These are phyloP conservation scores for Venturia aucupariae DNA, from an alignment of 2,329 filamentous ascomycete genomes.

Conservation along the genomic window DNA sequence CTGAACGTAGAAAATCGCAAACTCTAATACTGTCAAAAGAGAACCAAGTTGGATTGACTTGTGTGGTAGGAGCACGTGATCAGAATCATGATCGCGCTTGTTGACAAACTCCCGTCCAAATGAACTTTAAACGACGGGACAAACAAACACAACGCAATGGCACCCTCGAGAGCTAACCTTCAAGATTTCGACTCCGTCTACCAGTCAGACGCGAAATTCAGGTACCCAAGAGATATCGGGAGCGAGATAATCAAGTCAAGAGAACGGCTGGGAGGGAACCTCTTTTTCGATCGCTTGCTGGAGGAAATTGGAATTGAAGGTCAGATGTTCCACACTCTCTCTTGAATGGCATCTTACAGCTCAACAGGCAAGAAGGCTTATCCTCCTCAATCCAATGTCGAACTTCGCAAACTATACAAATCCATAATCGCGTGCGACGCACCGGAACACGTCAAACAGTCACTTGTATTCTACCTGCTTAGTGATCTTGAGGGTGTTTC, in stretches of 20 bases:
- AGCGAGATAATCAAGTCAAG: not conserved
- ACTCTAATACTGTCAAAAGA: not conserved
- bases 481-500: constrained; percentile 55
- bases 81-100: not conserved
- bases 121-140: too few relatives aligned
- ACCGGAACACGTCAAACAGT: constrained; percentile 68
- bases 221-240: not conserved
- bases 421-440: constrained; percentile 57
- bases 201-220: not conserved
- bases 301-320: constrained; percentile 62
- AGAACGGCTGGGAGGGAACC: constrained; percentile 19
- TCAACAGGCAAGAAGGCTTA: constrained; percentile 53
- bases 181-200: not conserved
- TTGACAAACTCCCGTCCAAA: not conserved
- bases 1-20: not conserved
- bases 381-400: constrained; percentile 60
- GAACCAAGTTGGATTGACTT: too few relatives aligned
- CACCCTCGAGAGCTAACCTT: not conserved
- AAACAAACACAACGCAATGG: not conserved
- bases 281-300: constrained; percentile 75
- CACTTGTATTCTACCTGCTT: constrained; percentile 74
- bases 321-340: constrained; percentile 27
- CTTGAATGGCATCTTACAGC: not conserved
- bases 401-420: constrained; percentile 60
- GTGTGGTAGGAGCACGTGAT: not conserved